A percentile compares a stretch with the other conserved stretches of the same genome.
Conservation (phyloP, 805 yeast species). For the Candida piceae region DNA sequence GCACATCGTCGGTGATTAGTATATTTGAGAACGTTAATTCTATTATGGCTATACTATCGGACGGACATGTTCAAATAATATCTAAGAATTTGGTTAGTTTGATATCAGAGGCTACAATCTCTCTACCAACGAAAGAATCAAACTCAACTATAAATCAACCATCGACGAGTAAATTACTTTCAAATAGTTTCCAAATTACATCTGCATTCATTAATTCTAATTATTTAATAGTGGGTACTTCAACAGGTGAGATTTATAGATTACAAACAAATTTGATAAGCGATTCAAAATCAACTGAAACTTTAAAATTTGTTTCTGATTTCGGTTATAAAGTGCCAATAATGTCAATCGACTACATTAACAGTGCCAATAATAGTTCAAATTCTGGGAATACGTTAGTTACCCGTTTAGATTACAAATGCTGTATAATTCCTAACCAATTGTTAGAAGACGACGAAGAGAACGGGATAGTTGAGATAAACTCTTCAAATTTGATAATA, state of each 20-base stretch:
- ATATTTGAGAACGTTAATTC: slow-evolving; percentile 24
- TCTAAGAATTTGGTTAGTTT: slow-evolving; percentile 20
- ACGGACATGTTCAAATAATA: slow-evolving; percentile 17
- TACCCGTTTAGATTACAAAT: slow-evolving; percentile 5
- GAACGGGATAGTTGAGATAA: background rate
- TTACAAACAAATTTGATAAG: slow-evolving; percentile 10
- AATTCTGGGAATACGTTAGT: background rate
- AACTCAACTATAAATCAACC: too few species aligned
- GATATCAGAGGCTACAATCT: slow-evolving; percentile 8
- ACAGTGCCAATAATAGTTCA: background rate
- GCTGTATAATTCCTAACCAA: background rate
- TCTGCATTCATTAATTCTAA: slow-evolving; percentile 16
- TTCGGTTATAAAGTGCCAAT: slow-evolving; percentile 14
- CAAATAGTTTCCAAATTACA: slow-evolving; percentile 10
- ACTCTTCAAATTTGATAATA: slow-evolving; percentile 6
- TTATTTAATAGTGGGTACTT: slow-evolving; percentile 19
- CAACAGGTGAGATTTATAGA: slow-evolving; percentile 17
- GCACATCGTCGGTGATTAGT: slow-evolving; percentile 15
- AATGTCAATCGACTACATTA: slow-evolving; percentile 13
- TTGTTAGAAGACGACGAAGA: background rate
- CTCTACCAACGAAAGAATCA: too few species aligned
- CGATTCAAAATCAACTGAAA: slow-evolving; percentile 6
- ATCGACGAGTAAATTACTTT: too few species aligned
- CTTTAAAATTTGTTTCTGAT: background rate
- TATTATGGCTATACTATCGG: slow-evolving; percentile 17